Conservation (phyloP, 768 basidiomycete genomes). For the Lepiota subincarnata region DNA sequence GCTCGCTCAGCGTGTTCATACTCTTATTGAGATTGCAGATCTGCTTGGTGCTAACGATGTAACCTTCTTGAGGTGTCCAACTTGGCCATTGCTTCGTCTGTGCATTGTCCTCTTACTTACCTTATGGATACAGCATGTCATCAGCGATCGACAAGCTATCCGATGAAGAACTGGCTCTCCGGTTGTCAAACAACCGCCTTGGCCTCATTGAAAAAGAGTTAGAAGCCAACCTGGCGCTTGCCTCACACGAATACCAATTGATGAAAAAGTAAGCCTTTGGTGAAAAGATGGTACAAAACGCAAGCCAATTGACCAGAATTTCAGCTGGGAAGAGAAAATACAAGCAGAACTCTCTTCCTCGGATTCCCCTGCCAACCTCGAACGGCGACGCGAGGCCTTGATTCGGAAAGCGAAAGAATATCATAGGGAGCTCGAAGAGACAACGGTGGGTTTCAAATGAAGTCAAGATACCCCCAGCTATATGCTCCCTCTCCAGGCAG, state of each 20-base stretch:
- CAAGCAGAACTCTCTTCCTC: slow-evolving; percentile 19
- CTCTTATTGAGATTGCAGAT: slow-evolving; percentile 22
- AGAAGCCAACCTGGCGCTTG: slow-evolving; percentile 25
- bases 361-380: slow-evolving; percentile 28
- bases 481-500: slow-evolving; percentile 18
- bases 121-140: slow-evolving; percentile 28
- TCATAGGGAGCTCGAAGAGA: slow-evolving; percentile 33
- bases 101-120: neutral
- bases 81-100: neutral
- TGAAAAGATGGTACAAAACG: neutral
- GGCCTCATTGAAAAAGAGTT: slow-evolving; percentile 35
- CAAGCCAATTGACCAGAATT: neutral
- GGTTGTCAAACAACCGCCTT: slow-evolving; percentile 30
- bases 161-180: slow-evolving; percentile 24
- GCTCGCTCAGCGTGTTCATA: slow-evolving; percentile 19
- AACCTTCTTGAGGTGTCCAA: slow-evolving; percentile 29
- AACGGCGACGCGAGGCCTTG: slow-evolving; percentile 37
- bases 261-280: slow-evolving; percentile 31
- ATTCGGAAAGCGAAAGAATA: slow-evolving; percentile 45
- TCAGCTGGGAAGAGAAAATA: slow-evolving; percentile 33
- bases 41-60: slow-evolving; percentile 32
- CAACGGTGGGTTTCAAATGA: slow-evolving; percentile 23
- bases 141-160: slow-evolving; percentile 32
- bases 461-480: neutral
- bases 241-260: slow-evolving; percentile 32